phyloP scores from a whole-genome alignment of 441 rosid genomes.

The Hura crepitans region DNA sequence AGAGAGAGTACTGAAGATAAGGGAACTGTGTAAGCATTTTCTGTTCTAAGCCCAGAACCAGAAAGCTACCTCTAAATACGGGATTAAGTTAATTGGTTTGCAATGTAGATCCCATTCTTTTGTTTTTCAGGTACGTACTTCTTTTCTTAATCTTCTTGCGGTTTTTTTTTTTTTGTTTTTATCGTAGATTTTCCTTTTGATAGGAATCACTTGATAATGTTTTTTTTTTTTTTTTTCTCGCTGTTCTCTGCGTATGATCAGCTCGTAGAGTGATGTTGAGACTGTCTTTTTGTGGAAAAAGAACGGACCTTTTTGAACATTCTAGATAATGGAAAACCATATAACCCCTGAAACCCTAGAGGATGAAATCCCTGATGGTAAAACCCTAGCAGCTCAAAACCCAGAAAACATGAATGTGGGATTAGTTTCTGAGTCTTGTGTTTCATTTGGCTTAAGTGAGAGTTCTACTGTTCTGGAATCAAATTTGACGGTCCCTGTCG shows the following conservation, averaged over 20 bases:
- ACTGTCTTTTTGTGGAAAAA: neutral
- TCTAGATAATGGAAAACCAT: conserved; percentile 32
- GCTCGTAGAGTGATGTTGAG: conserved; percentile 19
- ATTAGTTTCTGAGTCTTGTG: conserved; percentile 21
- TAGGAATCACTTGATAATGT: neutral
- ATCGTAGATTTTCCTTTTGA: neutral
- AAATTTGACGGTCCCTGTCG: conserved; percentile 21
- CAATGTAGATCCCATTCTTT: conserved; percentile 15
- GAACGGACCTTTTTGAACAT: conserved; percentile 7
- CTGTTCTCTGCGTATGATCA: conserved; percentile 20
- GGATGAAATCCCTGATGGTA: conserved; percentile 32
- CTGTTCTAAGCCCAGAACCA: neutral
- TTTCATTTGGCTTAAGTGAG: conserved; percentile 24
- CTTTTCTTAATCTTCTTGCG: neutral
- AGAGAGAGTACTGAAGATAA: neutral
- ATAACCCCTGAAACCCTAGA: conserved; percentile 40
- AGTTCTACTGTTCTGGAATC: conserved; percentile 26
- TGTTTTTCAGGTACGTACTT: conserved; percentile 18
- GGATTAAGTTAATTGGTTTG: neutral
- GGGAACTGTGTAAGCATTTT: neutral
- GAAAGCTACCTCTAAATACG: neutral
- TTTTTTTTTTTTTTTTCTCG: neutral
- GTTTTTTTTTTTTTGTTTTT: neutral
- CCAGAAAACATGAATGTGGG: conserved; percentile 4
- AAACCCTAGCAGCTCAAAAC: conserved; percentile 39